These are phyloP conservation scores for Teratosphaeria zuluensis DNA, from an alignment of 2,329 filamentous ascomycete genomes.

Conservation along the genomic window DNA sequence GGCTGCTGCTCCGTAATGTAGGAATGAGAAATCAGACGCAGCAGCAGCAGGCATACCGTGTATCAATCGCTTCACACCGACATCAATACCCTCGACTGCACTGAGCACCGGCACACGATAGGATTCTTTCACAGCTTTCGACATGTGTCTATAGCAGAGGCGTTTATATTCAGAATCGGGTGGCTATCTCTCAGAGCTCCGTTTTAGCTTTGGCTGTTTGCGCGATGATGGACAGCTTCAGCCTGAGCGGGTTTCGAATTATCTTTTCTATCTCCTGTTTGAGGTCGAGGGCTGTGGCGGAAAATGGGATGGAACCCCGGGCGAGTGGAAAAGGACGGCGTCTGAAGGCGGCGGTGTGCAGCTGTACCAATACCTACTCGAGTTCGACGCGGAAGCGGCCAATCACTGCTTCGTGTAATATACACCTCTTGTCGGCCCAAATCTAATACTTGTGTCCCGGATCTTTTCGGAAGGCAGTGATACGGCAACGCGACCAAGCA, in stretches of 20 bases:
- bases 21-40: conserved; percentile 9
- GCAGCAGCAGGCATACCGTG: background rate
- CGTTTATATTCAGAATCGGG: conserved; percentile 1
- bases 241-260: background rate
- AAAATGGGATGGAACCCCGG: background rate
- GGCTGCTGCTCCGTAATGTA: conserved; percentile 96
- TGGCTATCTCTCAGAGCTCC: background rate
- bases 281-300: background rate
- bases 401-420: background rate
- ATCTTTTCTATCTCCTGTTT: background rate
- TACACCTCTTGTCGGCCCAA: background rate
- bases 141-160: conserved; percentile 7
- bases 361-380: background rate
- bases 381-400: background rate
- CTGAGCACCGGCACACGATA: background rate
- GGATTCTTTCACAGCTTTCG: background rate
- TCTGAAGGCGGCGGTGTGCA: background rate
- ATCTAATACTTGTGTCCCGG: no score
- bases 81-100: background rate
- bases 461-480: no score
- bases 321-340: background rate
- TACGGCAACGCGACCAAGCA: no score
- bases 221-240: background rate
- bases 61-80: background rate
- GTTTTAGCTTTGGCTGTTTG: background rate